Base-by-base conservation (phyloP, 1,284 basidiomycete genomes). In the Rhodotorula sp. region DNA sequence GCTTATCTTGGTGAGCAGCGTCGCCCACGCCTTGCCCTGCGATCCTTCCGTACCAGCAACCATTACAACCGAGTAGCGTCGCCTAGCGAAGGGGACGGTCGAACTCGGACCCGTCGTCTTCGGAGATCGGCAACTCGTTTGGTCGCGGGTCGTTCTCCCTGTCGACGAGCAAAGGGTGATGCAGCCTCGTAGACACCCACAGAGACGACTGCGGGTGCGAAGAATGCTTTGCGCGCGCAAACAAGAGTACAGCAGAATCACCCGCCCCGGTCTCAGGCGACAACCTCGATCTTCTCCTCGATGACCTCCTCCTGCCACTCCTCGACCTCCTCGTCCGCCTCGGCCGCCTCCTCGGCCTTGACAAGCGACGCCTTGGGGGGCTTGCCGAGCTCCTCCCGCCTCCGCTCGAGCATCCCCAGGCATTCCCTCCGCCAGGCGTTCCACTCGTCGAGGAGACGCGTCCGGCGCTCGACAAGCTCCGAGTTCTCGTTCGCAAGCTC, bases 401-500 rank as follows among this genome's bases (percentile, higher is more conserved):
- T 87, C 74, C 84, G 85, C 79, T 84, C 86, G 76, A 86, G 85
- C 70, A 84, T 82, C 57, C 81, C 63, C 68, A 74, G 75, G 65
- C 75, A 68, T 31, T 74, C 70, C 51, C 66, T 61, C 59, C 85
- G 79, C 96, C 96, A 99, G 47, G 94, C 91, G 82, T 99, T 95
- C 96, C 96, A 99, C 82, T 99, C 95, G 77, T 96, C 91, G 75
- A 99, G 89, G 67, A 96, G 86, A 69, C 95, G 87, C 82, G 92
- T 90, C 77, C 96, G 87, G 73, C 89, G 88, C 48, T 94, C 93
- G 76, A 95, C 87, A 67, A 97, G 86, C 82, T 98, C 95, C 10
- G 94, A 92, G 72, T 90, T 93, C 76, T 95, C 90, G 78, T 90
- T 92, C 82, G 89, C 92, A 83, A 95, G 93, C 81, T 97, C 94